These are phyloP conservation scores for Thelephora ganbajun DNA, from an alignment of 768 basidiomycete species.

Conservation along the genomic window DNA sequence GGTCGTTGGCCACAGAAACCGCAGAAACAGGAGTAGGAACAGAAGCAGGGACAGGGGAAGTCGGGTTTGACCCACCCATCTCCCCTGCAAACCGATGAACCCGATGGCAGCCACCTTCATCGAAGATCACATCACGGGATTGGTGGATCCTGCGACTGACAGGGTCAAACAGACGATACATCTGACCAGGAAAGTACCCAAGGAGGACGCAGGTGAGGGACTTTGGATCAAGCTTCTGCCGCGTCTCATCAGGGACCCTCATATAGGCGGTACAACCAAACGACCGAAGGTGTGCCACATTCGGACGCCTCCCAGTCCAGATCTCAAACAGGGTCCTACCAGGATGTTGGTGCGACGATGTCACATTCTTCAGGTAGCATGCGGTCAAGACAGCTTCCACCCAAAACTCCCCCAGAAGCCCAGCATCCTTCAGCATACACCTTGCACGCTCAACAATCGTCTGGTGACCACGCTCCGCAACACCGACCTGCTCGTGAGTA, in stretches of 20 bases:
- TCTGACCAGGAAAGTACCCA: constrained; percentile 4
- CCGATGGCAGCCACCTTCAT: constrained; percentile 4
- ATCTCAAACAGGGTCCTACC: constrained; percentile 8
- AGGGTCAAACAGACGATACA: constrained; percentile 5
- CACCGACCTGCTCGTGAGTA: not conserved
- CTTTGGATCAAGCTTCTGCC: constrained; percentile 9
- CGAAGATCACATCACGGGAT: constrained; percentile 8
- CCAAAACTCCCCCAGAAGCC: constrained; percentile 8
- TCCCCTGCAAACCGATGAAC: not conserved
- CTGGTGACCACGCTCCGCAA: constrained; percentile 14
- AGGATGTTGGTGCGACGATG: constrained; percentile 1
- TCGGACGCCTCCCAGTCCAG: constrained; percentile 3
- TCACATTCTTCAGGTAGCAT: constrained; percentile 5
- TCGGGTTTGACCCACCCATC: no score
- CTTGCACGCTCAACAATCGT: constrained; percentile 15
- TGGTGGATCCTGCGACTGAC: constrained; percentile 1
- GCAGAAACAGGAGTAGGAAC: no score
- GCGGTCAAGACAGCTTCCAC: constrained; percentile 4
- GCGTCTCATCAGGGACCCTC: constrained; percentile 8
- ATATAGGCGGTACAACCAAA: constrained; percentile 15
- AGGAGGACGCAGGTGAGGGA: constrained; percentile 8
- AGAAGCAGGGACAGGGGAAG: not conserved
- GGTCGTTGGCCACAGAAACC: no score
- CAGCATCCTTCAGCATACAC: constrained; percentile 5
- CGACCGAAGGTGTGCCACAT: constrained; percentile 9